Evolutionary conservation across 208 protist genomes (phyloP).

Genomic region (Trypanosoma boissoni): DNA sequence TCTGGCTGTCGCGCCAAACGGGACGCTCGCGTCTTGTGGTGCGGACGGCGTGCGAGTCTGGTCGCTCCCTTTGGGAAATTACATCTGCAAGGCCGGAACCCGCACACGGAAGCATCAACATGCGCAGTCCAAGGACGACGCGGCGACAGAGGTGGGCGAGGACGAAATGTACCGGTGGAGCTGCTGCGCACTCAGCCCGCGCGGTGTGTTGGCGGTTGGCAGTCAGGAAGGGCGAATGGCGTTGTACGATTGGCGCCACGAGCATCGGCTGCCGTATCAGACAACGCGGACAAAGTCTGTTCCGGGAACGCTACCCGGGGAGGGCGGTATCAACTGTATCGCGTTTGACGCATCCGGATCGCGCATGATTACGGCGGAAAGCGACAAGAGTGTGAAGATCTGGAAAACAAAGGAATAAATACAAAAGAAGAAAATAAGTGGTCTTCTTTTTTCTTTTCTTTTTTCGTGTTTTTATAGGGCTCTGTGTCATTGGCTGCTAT

Average conservation of each 20-base stretch:
- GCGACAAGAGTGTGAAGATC: slow-evolving; percentile 98
- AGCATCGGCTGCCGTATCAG: slow-evolving; percentile 64
- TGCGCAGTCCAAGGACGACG: slow-evolving; percentile 25
- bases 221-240: slow-evolving; percentile 89
- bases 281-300: slow-evolving; percentile 74
- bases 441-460: not conserved
- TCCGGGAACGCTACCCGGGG: slow-evolving; percentile 71
- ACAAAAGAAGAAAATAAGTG: not conserved
- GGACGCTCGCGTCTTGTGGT: slow-evolving; percentile 93
- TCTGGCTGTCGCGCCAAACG: slow-evolving; percentile 83
- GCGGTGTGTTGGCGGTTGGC: slow-evolving; percentile 94
- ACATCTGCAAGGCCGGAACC: slow-evolving; percentile 94
- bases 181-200: slow-evolving; percentile 76
- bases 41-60: slow-evolving; percentile 98
- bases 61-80: slow-evolving; percentile 93
- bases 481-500: not conserved
- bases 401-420: slow-evolving; percentile 65
- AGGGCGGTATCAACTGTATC: slow-evolving; percentile 92
- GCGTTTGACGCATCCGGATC: slow-evolving; percentile 96
- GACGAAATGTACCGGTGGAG: slow-evolving; percentile 76
- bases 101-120: no score
- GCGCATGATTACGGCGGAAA: slow-evolving; percentile 98
- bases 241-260: slow-evolving; percentile 98
- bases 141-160: slow-evolving; percentile 13
- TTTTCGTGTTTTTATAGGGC: not conserved